These are phyloP conservation scores for Apophysomyces elegans DNA, from an alignment of 371 early-diverging fungal species.

Conservation along the genomic window DNA sequence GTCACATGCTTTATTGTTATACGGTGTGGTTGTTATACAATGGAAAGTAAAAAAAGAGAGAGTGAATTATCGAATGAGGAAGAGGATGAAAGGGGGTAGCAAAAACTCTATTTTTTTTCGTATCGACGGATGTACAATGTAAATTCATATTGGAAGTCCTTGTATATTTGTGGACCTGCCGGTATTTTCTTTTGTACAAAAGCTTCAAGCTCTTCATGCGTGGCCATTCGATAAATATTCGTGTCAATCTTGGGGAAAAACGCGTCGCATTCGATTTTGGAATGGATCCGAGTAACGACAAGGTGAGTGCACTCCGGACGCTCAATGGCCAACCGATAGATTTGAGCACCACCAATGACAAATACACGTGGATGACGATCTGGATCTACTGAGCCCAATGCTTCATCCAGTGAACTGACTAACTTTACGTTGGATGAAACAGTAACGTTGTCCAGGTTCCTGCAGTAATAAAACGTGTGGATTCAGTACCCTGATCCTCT, in stretches of 20 bases:
- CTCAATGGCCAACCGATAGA: conserved; percentile 61
- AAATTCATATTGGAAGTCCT: conserved; percentile 51
- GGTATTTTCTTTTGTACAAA: conserved; percentile 50
- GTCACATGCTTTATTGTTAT: too few species aligned
- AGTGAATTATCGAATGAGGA: too few species aligned
- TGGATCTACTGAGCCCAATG: conserved; percentile 23
- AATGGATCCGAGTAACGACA: conserved; percentile 63
- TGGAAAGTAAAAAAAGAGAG: too few species aligned
- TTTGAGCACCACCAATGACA: conserved; percentile 67
- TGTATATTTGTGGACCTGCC: conserved; percentile 50
- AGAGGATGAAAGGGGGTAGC: too few species aligned
- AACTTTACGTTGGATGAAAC: conserved; percentile 20
- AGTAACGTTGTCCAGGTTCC: neutral
- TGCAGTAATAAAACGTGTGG: neutral
- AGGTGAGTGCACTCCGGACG: conserved; percentile 60
- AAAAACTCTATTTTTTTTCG: too few species aligned
- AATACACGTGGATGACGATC: conserved; percentile 44
- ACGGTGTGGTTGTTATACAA: too few species aligned
- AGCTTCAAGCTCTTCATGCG: conserved; percentile 43
- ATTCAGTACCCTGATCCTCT: too few species aligned
- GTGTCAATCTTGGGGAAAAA: conserved; percentile 68
- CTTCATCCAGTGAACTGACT: conserved; percentile 39
- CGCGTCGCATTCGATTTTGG: conserved; percentile 62
- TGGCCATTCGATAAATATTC: conserved; percentile 28
- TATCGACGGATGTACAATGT: conserved; percentile 34